phyloP scores from a whole-genome alignment of 2,329 filamentous ascomycete species.

The Sphaerulina musiva region DNA sequence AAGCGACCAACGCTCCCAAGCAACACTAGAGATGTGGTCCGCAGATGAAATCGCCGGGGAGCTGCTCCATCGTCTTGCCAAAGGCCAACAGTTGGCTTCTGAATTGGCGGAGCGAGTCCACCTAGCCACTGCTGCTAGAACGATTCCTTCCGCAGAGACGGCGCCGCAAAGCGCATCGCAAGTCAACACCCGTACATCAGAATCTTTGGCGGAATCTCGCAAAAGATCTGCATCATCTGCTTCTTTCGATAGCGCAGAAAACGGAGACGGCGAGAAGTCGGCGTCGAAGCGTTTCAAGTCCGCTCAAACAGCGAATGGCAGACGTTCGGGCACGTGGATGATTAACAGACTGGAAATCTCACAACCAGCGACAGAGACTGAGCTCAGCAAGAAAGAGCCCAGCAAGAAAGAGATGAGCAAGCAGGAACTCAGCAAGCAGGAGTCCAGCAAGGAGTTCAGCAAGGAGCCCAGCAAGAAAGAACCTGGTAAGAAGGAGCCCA shows the following conservation, averaged over 20 bases:
- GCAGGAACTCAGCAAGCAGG: no score
- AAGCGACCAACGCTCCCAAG: not conserved
- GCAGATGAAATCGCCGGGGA: not conserved
- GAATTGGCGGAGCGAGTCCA: not conserved
- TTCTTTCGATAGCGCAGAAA: not conserved
- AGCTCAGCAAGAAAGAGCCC: not conserved
- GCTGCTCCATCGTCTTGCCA: not conserved
- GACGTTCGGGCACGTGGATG: conserved; percentile 1
- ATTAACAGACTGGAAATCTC: not conserved
- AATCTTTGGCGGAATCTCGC: not conserved
- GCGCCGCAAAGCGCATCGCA: not conserved
- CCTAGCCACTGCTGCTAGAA: not conserved
- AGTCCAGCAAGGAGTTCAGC: not conserved
- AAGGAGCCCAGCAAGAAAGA: not conserved
- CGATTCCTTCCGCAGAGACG: not conserved
- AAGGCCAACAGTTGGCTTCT: not conserved
- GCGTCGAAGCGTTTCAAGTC: not conserved
- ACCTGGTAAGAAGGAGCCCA: not conserved
- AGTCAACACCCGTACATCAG: not conserved
- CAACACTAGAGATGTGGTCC: not conserved
- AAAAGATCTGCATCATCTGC: not conserved
- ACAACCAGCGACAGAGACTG: not conserved
- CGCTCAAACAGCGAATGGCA: not conserved
- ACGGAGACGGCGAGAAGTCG: not conserved
- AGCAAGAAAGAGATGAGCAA: no score